Evolutionary conservation across 345 rosid species (phyloP).

Genomic region (Eucalyptus sp.): DNA sequence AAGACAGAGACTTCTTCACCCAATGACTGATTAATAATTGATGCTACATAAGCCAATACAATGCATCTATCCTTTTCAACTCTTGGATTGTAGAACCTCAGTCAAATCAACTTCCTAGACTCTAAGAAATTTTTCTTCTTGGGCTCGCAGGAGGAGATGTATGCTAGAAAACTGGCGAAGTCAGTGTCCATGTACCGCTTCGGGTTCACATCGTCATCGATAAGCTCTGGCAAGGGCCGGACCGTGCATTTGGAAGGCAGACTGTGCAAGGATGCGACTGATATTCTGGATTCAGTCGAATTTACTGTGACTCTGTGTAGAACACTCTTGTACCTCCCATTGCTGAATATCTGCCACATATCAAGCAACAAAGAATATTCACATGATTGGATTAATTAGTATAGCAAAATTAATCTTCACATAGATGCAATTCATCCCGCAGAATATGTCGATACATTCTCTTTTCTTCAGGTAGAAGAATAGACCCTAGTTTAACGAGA

Average conservation of each 20-base stretch:
- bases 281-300: constrained; percentile 36
- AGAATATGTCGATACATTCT: neutral
- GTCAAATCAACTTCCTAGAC: constrained; percentile 39
- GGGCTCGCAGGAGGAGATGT: constrained; percentile 52
- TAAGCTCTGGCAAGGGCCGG: constrained; percentile 35
- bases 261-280: constrained; percentile 73
- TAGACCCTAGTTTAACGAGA: neutral
- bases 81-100: neutral
- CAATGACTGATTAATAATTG: neutral
- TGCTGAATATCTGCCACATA: constrained; percentile 58
- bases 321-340: constrained; percentile 86
- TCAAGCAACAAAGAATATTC: neutral
- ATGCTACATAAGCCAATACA: neutral
- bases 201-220: constrained; percentile 30
- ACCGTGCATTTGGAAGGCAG: constrained; percentile 28
- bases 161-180: constrained; percentile 59
- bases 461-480: neutral
- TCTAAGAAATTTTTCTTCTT: constrained; percentile 71
- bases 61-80: neutral
- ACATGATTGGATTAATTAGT: neutral
- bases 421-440: neutral
- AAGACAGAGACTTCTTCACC: neutral
- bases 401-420: neutral
- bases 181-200: constrained; percentile 48
- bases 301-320: constrained; percentile 69